These are phyloP conservation scores for Cephalotrichum gorgonifer DNA, from an alignment of 2,329 filamentous ascomycete genomes.

Conservation along the genomic window DNA sequence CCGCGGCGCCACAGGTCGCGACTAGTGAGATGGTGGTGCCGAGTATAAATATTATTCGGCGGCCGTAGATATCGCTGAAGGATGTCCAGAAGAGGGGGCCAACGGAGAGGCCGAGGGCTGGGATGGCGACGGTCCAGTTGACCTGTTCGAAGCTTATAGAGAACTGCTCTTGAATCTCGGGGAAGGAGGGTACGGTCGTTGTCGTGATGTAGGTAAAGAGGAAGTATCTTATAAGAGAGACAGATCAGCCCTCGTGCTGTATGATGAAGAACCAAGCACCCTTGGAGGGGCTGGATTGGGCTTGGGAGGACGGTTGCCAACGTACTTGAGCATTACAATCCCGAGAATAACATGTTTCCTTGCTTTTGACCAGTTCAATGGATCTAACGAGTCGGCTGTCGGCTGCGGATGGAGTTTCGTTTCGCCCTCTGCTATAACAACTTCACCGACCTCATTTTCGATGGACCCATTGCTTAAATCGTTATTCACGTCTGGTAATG, in stretches of 20 bases:
- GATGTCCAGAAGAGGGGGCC: slow-evolving; percentile 58
- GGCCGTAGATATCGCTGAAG: slow-evolving; percentile 52
- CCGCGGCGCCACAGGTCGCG: slow-evolving; percentile 21
- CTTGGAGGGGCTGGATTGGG: neutral
- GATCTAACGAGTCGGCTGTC: slow-evolving; percentile 33
- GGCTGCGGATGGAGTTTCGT: slow-evolving; percentile 25
- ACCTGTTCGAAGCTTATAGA: neutral
- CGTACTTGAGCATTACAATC: slow-evolving; percentile 42
- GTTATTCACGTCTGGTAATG: neutral
- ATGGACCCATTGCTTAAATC: neutral
- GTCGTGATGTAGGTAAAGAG: slow-evolving; percentile 50
- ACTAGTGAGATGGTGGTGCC: slow-evolving; percentile 22
- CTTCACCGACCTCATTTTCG: neutral
- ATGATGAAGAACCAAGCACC: neutral
- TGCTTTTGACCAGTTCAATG: slow-evolving; percentile 38
- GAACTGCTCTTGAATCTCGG: slow-evolving; percentile 9
- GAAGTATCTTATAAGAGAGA: slow-evolving; percentile 31
- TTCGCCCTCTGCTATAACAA: slow-evolving; percentile 8
- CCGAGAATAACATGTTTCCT: slow-evolving; percentile 37
- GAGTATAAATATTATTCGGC: slow-evolving; percentile 47
- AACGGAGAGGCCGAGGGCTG: slow-evolving; percentile 51
- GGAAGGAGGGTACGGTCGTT: slow-evolving; percentile 43
- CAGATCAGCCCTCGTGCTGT: neutral
- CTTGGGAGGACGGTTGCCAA: neutral
- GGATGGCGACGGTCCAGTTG: slow-evolving; percentile 46